Evolutionary conservation across 2,329 filamentous ascomycete genomes (phyloP).

Genomic region (Pseudocercospora musae): DNA sequence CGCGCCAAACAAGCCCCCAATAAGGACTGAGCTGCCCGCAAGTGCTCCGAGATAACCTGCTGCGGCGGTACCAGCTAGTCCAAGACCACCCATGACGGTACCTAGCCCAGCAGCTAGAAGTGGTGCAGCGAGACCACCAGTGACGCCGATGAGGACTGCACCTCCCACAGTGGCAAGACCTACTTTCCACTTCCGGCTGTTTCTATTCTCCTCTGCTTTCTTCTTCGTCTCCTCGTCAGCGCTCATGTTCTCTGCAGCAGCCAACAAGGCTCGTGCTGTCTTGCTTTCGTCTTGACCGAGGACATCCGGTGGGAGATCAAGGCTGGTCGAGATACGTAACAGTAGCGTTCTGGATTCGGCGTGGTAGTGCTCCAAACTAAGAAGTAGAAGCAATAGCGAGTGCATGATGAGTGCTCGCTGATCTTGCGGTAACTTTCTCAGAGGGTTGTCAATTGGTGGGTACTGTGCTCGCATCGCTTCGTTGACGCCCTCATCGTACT

Average conservation of each 20-base stretch:
- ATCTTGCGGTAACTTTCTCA: slow-evolving; percentile 36
- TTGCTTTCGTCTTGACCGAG: slow-evolving; percentile 55
- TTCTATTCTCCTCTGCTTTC: slow-evolving; percentile 63
- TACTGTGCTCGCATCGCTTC: slow-evolving; percentile 33
- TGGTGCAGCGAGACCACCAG: slow-evolving; percentile 73
- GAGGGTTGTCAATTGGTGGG: slow-evolving; percentile 38
- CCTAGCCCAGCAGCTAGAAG: slow-evolving; percentile 77
- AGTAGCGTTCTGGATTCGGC: slow-evolving; percentile 38
- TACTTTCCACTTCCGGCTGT: slow-evolving; percentile 72
- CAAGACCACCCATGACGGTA: slow-evolving; percentile 47
- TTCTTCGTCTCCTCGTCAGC: slow-evolving; percentile 74
- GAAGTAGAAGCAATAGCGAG: slow-evolving; percentile 37
- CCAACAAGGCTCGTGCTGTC: slow-evolving; percentile 69
- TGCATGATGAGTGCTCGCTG: slow-evolving; percentile 38
- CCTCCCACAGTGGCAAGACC: slow-evolving; percentile 84
- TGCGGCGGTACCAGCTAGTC: slow-evolving; percentile 57
- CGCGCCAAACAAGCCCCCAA: slow-evolving; percentile 87
- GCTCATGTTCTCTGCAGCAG: slow-evolving; percentile 72
- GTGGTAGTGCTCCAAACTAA: slow-evolving; percentile 40
- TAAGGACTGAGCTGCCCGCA: slow-evolving; percentile 72
- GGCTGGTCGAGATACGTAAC: slow-evolving; percentile 34
- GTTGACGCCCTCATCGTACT: slow-evolving; percentile 33
- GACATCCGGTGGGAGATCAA: slow-evolving; percentile 33
- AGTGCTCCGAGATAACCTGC: slow-evolving; percentile 76
- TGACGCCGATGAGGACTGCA: slow-evolving; percentile 79